A percentile compares a stretch with the other conserved stretches of the same genome.
Evolutionary conservation across 257 asterid species (phyloP).

Genomic region (Nemophila menziesii): DNA sequence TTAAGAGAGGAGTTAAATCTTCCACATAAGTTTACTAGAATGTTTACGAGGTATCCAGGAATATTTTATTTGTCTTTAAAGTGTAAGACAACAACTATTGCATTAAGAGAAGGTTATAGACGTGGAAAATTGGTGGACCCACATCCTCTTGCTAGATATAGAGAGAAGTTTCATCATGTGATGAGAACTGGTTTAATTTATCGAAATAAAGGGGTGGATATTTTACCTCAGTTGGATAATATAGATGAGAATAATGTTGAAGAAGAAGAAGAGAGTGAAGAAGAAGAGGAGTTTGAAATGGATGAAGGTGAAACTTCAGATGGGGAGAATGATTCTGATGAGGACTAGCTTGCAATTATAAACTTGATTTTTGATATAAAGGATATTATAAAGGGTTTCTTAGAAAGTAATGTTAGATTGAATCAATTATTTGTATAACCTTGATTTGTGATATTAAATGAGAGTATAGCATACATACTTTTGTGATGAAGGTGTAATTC

Average conservation of each 20-base stretch:
- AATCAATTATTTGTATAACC: too few relatives aligned
- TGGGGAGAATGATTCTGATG: slow-evolving; percentile 34
- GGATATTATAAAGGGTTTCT: too few relatives aligned
- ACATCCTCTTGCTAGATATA: slow-evolving; percentile 53
- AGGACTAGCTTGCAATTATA: slow-evolving; percentile 23
- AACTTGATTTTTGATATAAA: too few relatives aligned
- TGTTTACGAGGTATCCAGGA: slow-evolving; percentile 91
- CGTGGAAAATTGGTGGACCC: slow-evolving; percentile 60
- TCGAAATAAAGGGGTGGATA: slow-evolving; percentile 52
- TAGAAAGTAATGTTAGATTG: too few relatives aligned
- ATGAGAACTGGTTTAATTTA: slow-evolving; percentile 82
- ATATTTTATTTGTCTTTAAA: slow-evolving; percentile 76
- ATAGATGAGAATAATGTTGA: slow-evolving; percentile 25
- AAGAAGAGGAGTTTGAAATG: slow-evolving; percentile 30
- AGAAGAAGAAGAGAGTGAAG: slow-evolving; percentile 16
- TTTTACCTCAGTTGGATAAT: slow-evolving; percentile 38
- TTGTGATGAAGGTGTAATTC: too few relatives aligned
- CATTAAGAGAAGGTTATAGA: slow-evolving; percentile 74
- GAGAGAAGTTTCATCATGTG: slow-evolving; percentile 66
- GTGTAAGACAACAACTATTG: slow-evolving; percentile 87
- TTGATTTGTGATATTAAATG: too few relatives aligned
- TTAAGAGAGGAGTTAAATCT: slow-evolving; percentile 76
- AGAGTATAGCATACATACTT: too few relatives aligned
- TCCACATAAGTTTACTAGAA: slow-evolving; percentile 77
- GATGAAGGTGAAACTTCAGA: slow-evolving; percentile 39